phyloP scores from a whole-genome alignment of 495 filamentous ascomycete species.

The Xanthoparmelia taractica region DNA sequence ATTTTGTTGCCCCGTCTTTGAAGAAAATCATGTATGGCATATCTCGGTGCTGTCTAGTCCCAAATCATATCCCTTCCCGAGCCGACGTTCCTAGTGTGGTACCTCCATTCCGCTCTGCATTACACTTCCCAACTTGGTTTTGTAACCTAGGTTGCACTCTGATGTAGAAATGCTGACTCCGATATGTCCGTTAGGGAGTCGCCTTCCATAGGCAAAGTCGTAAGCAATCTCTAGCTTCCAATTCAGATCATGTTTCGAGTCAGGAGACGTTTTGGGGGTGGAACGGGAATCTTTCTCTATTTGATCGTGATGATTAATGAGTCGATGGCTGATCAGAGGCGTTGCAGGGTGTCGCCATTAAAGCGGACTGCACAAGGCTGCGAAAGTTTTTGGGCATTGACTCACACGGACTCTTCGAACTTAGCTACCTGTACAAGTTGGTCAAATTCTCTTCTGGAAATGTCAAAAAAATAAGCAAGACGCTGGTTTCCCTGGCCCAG shows the following conservation, averaged over 20 bases:
- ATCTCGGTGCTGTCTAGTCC: neutral
- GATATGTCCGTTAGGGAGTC: constrained; percentile 40
- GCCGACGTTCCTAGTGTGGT: neutral
- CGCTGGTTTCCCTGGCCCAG: constrained; percentile 53
- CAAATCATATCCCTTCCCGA: neutral
- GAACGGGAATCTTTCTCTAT: neutral
- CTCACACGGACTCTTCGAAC: constrained; percentile 61
- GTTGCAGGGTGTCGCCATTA: constrained; percentile 56
- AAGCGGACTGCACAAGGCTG: constrained; percentile 64
- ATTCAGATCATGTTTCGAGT: neutral
- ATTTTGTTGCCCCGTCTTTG: constrained; percentile 62
- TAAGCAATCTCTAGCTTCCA: neutral
- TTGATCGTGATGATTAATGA: neutral
- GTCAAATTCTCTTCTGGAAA: constrained; percentile 52
- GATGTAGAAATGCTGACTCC: neutral
- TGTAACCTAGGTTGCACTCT: neutral
- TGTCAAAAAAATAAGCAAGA: constrained; percentile 53
- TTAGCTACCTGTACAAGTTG: constrained; percentile 71
- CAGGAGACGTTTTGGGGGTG: neutral
- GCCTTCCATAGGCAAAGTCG: constrained; percentile 58
- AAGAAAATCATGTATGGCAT: constrained; percentile 47
- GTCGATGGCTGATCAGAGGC: neutral
- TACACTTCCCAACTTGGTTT: neutral
- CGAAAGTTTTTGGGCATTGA: constrained; percentile 57
- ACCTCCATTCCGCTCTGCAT: neutral